Percentiles rank a stretch among this genome's conserved stretches.
phyloP scores from a whole-genome alignment of 1,139 yeast genomes.

The Yamadazyma diddensiae region DNA sequence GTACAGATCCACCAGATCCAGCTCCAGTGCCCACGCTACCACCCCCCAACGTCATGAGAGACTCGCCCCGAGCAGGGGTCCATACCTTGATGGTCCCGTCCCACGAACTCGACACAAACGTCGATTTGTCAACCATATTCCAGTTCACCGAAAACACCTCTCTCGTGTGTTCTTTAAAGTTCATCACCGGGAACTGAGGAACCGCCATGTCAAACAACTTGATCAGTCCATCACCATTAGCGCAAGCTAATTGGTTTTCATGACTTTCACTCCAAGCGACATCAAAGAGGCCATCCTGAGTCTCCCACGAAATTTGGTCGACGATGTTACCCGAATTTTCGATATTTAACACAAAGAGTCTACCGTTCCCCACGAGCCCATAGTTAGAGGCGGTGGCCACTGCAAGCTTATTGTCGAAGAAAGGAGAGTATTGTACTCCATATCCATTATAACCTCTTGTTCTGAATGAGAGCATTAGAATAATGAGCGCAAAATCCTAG shows the following conservation, averaged over 20 bases:
- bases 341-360: constrained; percentile 66
- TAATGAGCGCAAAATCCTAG: no score
- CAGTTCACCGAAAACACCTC: constrained; percentile 90
- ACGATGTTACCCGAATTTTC: constrained; percentile 59
- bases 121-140: constrained; percentile 75
- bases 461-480: constrained; percentile 77
- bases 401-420: constrained; percentile 82
- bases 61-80: constrained; percentile 59
- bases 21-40: constrained; percentile 24
- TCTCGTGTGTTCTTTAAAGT: constrained; percentile 72
- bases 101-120: constrained; percentile 83
- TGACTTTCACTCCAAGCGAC: constrained; percentile 88
- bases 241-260: constrained; percentile 79
- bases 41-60: constrained; percentile 57
- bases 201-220: constrained; percentile 76
- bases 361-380: constrained; percentile 93
- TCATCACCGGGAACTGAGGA: constrained; percentile 68
- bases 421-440: constrained; percentile 87
- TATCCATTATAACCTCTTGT: constrained; percentile 87
- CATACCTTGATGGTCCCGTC: constrained; percentile 82
- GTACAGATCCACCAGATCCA: constrained; percentile 24
- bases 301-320: constrained; percentile 66
- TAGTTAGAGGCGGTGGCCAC: constrained; percentile 90
- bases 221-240: constrained; percentile 88
- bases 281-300: constrained; percentile 92